Base-by-base conservation (phyloP, 2,329 filamentous ascomycete species). In the Monosporascus sp. region DNA sequence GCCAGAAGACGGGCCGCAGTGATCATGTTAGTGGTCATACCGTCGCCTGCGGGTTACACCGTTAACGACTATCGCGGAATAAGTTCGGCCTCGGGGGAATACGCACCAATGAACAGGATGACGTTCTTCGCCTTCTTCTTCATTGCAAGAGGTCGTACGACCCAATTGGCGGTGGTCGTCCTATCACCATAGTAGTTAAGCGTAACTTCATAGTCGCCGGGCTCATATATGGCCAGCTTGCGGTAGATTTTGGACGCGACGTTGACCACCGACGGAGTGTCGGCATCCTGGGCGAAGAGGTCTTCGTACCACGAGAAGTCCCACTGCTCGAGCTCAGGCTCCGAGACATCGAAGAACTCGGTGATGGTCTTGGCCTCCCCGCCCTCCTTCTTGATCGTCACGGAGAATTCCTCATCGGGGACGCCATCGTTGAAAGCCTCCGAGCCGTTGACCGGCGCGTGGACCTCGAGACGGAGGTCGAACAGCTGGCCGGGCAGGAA, bases 261-360 rank as follows among this genome's bases (percentile, higher is more conserved):
- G 57, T 91, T 89, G 71, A 95, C 90, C 20, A 91, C 65, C 1
- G 86, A 88, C 5, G 88, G 81, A 37, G 79, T 85, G 20, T 81
- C 73, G 3, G 83, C 84, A 62, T 92, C 89, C 65, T 85, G 74
- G 27, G 89, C 89, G 66, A 90, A 95, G 26, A 91, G 80, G 63
- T 95, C 87, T 74, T 93, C 90, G 65, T 82, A 93, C 87, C 88
- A 94, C n/a, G 78, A 79, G 67, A 94, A 94, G 60, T 85, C 81
- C 90, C 90, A 95, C 58, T 78, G 85, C 77, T 95, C 90, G 17
- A 94, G 73, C 67, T 82, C 72, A 20, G 89, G 86, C 68, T 93
- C 88, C 2, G 79, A 64, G 37, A 87, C 65, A n/a, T 77, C 76
- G 73, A 94, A 93, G 72, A 82, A 91, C 41, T 83, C 73, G 17